Percentiles rank a stretch among this genome's conserved stretches.
phyloP scores from a whole-genome alignment of 2,329 filamentous ascomycete species.

The Colletotrichum sp. region DNA sequence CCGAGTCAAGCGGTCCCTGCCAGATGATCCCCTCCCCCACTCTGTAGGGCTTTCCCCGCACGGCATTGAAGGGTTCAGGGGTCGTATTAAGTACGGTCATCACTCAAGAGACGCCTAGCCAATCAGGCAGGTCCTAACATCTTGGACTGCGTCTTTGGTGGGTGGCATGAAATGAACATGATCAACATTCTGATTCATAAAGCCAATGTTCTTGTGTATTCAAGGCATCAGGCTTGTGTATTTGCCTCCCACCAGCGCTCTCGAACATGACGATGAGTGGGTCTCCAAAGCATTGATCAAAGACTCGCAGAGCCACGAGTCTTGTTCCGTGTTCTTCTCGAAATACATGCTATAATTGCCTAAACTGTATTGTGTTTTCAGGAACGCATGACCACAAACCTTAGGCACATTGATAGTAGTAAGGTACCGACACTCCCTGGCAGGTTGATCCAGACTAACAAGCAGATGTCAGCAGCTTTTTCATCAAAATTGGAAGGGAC shows the following conservation, averaged over 20 bases:
- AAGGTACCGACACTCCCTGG: neutral
- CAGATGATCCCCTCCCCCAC: neutral
- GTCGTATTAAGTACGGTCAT: neutral
- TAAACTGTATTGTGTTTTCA: rapidly evolving
- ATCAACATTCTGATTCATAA: neutral
- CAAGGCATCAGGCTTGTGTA: neutral
- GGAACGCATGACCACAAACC: rapidly evolving
- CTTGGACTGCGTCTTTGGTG: neutral
- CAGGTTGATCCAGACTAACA: neutral
- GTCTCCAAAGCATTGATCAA: neutral
- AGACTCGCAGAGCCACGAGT: rapidly evolving
- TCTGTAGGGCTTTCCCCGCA: neutral
- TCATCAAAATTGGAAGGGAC: slow-evolving; percentile 27
- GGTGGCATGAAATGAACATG: neutral
- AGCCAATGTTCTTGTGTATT: neutral
- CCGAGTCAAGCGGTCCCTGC: neutral
- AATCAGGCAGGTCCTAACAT: neutral
- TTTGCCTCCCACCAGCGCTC: rapidly evolving
- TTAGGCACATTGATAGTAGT: neutral
- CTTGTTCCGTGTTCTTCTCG: neutral
- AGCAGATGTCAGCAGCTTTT: neutral
- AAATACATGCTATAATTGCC: neutral
- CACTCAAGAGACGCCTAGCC: neutral
- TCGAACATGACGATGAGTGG: neutral
- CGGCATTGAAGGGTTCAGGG: neutral